A percentile compares a stretch with the other conserved stretches of the same genome.
Evolutionary conservation across 768 basidiomycete genomes (phyloP).

Genomic region (Agaricus blazei): DNA sequence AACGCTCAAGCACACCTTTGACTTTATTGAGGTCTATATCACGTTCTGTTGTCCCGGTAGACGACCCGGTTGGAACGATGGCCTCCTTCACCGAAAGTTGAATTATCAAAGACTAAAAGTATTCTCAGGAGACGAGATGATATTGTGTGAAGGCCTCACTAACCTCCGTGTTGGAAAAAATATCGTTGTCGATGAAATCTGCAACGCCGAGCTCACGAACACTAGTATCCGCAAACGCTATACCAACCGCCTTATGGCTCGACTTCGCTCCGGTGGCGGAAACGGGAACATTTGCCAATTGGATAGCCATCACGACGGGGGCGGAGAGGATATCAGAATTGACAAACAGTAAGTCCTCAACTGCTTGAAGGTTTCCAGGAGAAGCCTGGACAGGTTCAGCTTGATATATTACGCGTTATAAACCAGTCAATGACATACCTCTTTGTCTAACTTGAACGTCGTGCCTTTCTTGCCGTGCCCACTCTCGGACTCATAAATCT

Average conservation of each 20-base stretch:
- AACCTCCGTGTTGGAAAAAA: conserved; percentile 95
- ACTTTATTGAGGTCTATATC: conserved; percentile 89
- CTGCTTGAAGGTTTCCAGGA: conserved; percentile 62
- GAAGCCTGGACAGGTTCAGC: conserved; percentile 33
- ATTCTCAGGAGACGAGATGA: background rate
- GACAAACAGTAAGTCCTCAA: conserved; percentile 83
- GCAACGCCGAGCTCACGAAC: conserved; percentile 80
- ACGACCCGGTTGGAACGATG: conserved; percentile 72
- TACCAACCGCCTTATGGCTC: conserved; percentile 70
- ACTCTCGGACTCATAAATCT: conserved; percentile 80
- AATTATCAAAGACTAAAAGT: conserved; percentile 78
- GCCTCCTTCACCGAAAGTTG: conserved; percentile 98
- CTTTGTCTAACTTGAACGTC: conserved; percentile 78
- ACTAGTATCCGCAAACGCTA: conserved; percentile 91
- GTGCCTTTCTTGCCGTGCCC: conserved; percentile 69
- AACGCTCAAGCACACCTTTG: conserved; percentile 81
- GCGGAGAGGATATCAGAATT: conserved; percentile 76
- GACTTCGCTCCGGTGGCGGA: conserved; percentile 38
- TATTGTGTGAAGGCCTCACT: background rate
- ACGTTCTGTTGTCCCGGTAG: conserved; percentile 66
- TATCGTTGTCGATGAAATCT: conserved; percentile 91
- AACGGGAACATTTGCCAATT: conserved; percentile 53
- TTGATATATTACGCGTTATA: background rate
- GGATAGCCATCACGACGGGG: conserved; percentile 88
- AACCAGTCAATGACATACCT: conserved; percentile 37